A percentile compares a stretch with the other conserved stretches of the same genome.
phyloP scores from a whole-genome alignment of 2,329 filamentous ascomycete species.

The Pseudocercospora macadamiae region DNA sequence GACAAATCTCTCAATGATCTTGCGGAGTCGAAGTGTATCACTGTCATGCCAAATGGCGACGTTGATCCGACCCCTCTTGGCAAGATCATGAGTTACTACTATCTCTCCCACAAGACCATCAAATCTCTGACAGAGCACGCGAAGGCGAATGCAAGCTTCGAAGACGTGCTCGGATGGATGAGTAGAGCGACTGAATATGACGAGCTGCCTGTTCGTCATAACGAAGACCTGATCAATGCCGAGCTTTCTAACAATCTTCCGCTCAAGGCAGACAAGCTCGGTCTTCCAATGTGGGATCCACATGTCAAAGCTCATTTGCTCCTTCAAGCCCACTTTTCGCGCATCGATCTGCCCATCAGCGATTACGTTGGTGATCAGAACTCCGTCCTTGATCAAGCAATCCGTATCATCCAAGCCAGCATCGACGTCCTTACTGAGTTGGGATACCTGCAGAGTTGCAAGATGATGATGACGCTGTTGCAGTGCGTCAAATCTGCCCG shows the following conservation, averaged over 20 bases:
- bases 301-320: slow-evolving; percentile 96
- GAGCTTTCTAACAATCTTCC: slow-evolving; percentile 84
- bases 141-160: slow-evolving; percentile 74
- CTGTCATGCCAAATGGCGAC: slow-evolving; percentile 81
- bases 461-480: slow-evolving; percentile 80
- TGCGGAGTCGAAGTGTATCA: slow-evolving; percentile 79
- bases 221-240: slow-evolving; percentile 95
- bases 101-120: slow-evolving; percentile 90
- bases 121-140: slow-evolving; percentile 78
- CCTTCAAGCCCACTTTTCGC: slow-evolving; percentile 91
- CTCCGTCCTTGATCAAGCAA: slow-evolving; percentile 87
- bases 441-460: slow-evolving; percentile 75
- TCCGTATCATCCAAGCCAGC: slow-evolving; percentile 93
- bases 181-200: slow-evolving; percentile 93
- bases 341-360: slow-evolving; percentile 87
- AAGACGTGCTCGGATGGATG: slow-evolving; percentile 89
- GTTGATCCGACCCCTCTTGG: slow-evolving; percentile 88
- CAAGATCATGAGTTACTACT: slow-evolving; percentile 99
- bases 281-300: slow-evolving; percentile 94
- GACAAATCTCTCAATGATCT: slow-evolving; percentile 83
- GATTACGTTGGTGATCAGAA: slow-evolving; percentile 96
- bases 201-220: slow-evolving; percentile 95
- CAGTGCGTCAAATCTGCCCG: slow-evolving; percentile 91
- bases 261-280: slow-evolving; percentile 63
- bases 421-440: slow-evolving; percentile 93